These are phyloP conservation scores for Salmacisia buchloeana DNA, from an alignment of 1,284 basidiomycete species.

Conservation along the genomic window DNA sequence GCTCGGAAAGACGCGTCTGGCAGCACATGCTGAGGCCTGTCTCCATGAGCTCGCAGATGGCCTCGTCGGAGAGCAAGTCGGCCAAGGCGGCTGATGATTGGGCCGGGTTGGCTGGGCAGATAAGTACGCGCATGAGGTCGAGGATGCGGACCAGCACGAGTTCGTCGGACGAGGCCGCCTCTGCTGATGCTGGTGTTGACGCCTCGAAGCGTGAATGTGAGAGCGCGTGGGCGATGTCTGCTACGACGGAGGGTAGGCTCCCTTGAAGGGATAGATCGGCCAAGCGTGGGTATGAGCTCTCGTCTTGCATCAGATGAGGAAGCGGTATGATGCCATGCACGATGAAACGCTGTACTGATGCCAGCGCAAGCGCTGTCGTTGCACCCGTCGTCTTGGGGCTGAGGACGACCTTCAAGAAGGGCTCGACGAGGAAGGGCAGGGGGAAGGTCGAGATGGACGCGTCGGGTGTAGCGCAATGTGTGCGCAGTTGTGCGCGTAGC, in stretches of 20 bases:
- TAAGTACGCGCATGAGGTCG: constrained; percentile 73
- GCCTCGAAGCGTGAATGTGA: constrained; percentile 98
- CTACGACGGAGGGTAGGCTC: constrained; percentile 46
- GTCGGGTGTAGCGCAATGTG: background rate
- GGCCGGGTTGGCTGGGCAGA: constrained; percentile 59
- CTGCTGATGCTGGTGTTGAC: constrained; percentile 58
- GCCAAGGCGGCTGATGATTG: constrained; percentile 21
- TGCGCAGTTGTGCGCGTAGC: constrained; percentile 2
- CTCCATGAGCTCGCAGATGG: constrained; percentile 97
- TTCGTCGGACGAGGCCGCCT: constrained; percentile 66
- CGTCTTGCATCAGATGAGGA: constrained; percentile 51
- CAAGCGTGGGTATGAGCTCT: background rate
- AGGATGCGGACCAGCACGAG: constrained; percentile 88
- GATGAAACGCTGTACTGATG: constrained; percentile 81
- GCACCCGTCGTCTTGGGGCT: constrained; percentile 88
- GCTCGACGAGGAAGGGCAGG: constrained; percentile 30
- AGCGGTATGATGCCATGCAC: constrained; percentile 67
- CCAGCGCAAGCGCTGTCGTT: constrained; percentile 82
- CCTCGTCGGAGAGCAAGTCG: constrained; percentile 64
- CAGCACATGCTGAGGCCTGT: constrained; percentile 95
- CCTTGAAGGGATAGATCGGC: background rate
- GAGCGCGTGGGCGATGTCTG: constrained; percentile 79
- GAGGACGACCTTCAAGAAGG: constrained; percentile 83
- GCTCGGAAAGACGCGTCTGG: constrained; percentile 90
- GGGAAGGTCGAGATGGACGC: constrained; percentile 20